Evolutionary conservation across 768 basidiomycete genomes (phyloP).

Genomic region (Rhizopogon vulgaris): DNA sequence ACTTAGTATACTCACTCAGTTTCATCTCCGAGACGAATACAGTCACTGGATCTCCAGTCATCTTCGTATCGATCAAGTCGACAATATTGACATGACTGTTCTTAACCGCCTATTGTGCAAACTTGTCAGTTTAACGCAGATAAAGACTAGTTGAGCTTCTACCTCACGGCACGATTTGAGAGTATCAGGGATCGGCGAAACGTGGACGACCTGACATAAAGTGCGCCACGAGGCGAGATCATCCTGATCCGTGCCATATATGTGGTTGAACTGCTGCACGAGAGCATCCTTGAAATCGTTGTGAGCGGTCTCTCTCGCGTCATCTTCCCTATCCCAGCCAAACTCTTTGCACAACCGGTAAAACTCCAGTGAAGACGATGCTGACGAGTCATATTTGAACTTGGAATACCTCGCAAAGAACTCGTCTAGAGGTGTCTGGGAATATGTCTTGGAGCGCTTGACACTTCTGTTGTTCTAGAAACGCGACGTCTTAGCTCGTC

Average conservation of each 20-base stretch:
- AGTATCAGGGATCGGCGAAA: slow-evolving; percentile 10
- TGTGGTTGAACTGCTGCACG: slow-evolving; percentile 18
- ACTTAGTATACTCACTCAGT: slow-evolving; percentile 18
- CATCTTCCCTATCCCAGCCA: neutral
- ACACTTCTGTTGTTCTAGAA: neutral
- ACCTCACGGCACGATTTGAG: slow-evolving; percentile 15
- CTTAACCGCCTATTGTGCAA: slow-evolving; percentile 11
- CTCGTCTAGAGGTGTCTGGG: slow-evolving; percentile 12
- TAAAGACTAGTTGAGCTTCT: neutral
- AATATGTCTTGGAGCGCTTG: neutral
- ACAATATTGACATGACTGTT: slow-evolving; percentile 25
- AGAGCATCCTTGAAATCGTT: slow-evolving; percentile 13
- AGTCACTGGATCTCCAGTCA: slow-evolving; percentile 9
- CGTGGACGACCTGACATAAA: slow-evolving; percentile 13
- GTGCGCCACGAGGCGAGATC: slow-evolving; percentile 14
- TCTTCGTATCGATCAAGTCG: slow-evolving; percentile 20
- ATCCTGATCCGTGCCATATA: slow-evolving; percentile 13
- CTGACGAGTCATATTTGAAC: slow-evolving; percentile 10
- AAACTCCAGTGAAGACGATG: slow-evolving; percentile 18
- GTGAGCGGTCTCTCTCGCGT: neutral
- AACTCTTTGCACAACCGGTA: slow-evolving; percentile 5
- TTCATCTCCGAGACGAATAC: slow-evolving; percentile 15
- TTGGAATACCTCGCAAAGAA: slow-evolving; percentile 19
- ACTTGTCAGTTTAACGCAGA: neutral
- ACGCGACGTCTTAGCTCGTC: neutral